phyloP scores from a whole-genome alignment of 495 filamentous ascomycete genomes.

The Rusavskia elegans region DNA sequence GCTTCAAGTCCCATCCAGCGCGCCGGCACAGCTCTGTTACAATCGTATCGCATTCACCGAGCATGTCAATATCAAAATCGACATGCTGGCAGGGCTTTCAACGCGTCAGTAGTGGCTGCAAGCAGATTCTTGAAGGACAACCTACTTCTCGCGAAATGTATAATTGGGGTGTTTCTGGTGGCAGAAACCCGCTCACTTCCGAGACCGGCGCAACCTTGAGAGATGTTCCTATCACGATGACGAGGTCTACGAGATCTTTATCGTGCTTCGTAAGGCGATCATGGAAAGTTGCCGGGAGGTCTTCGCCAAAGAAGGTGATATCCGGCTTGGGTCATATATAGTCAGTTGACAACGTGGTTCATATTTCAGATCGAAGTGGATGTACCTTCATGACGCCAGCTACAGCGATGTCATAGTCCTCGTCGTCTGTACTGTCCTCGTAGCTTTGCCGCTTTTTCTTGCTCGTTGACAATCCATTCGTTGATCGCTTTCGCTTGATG shows the following conservation, averaged over 20 bases:
- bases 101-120: not conserved
- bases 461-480: constrained; percentile 33
- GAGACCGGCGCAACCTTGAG: constrained; percentile 90
- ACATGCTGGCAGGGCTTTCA: constrained; percentile 63
- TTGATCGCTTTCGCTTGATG: constrained; percentile 64
- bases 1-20: constrained; percentile 74
- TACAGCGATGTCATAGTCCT: constrained; percentile 51
- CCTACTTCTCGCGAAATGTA: constrained; percentile 74
- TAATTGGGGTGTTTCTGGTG: constrained; percentile 71
- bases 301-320: constrained; percentile 79
- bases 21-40: constrained; percentile 77
- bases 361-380: not conserved
- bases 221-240: constrained; percentile 93
- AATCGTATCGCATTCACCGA: constrained; percentile 86
- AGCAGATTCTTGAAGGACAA: constrained; percentile 2
- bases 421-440: constrained; percentile 54
- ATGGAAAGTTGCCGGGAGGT: constrained; percentile 72
- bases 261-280: constrained; percentile 65
- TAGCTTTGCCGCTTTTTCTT: constrained; percentile 31
- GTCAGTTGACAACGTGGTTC: not conserved
- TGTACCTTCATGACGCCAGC: constrained; percentile 81
- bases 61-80: constrained; percentile 86
- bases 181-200: constrained; percentile 72
- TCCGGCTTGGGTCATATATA: constrained; percentile 42
- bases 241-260: constrained; percentile 65